These are phyloP conservation scores for Leccinellum luteum DNA, from an alignment of 768 basidiomycete species.

Conservation along the genomic window DNA sequence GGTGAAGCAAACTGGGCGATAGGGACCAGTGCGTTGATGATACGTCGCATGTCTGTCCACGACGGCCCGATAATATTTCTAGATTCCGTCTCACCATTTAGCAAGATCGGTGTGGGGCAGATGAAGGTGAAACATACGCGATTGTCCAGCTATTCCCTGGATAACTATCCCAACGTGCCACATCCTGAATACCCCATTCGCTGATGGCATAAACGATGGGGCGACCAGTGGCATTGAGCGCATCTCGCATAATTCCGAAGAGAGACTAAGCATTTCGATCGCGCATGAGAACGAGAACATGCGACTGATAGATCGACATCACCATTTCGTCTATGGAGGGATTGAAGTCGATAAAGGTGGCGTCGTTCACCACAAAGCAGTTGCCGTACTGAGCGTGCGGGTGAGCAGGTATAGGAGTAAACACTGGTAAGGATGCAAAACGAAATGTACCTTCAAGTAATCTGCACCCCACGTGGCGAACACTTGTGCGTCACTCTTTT, in stretches of 20 bases:
- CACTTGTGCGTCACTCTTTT: conserved; percentile 3
- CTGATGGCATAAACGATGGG: conserved; percentile 49
- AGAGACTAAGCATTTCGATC: not conserved
- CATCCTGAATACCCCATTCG: conserved; percentile 50
- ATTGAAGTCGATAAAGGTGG: conserved; percentile 1
- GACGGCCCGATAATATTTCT: conserved; percentile 13
- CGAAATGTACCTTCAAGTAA: conserved; percentile 12
- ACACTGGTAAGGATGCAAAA: not conserved
- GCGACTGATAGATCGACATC: not conserved
- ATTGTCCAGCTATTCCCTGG: conserved; percentile 52
- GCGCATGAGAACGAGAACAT: not conserved
- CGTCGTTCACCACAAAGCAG: not conserved
- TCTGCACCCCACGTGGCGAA: conserved; percentile 6
- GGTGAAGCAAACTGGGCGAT: conserved; percentile 44
- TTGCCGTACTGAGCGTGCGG: conserved; percentile 6
- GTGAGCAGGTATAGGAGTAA: not conserved
- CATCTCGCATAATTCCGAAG: conserved; percentile 5
- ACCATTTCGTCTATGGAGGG: conserved; percentile 6
- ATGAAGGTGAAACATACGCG: conserved; percentile 31
- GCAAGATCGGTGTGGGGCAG: not conserved
- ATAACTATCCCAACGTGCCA: conserved; percentile 40
- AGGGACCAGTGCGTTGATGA: conserved; percentile 35
- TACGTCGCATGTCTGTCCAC: conserved; percentile 7
- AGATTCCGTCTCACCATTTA: not conserved
- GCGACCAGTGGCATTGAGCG: not conserved